Base-by-base conservation (phyloP, 2,329 filamentous ascomycete species). In the Exophiala spinifera region DNA sequence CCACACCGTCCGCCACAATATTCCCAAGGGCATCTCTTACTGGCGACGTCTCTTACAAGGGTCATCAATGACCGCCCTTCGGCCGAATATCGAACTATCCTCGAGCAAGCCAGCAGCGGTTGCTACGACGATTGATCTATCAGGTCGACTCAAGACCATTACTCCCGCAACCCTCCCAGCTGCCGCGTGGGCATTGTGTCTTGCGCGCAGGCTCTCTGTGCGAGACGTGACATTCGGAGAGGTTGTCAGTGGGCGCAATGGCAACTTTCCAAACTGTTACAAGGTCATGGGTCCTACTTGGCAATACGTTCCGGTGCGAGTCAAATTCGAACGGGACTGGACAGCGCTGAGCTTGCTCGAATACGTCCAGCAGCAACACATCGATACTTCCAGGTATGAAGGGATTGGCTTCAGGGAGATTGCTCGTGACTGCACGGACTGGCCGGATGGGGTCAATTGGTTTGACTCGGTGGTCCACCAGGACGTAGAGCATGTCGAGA, bases 131-230 rank as follows among this genome's bases (percentile, higher is more conserved):
- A 40, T 56, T 23, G 65, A 79, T 66, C 73, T 82, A 64, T 67
- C 77, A 55, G 61, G 74, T 0, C 74, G 79, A 1, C 71, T 74
- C 11, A 75, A 73, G 46, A 80, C 83, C 55, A 77, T 85, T 53
- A 87, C 84, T 1, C 74, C 81, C 10, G 83, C 84, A 1, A 86
- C 82, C 0, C 72, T 87, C 0, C 83, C 84, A n/a, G 85, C 84
- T 0, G 83, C 84, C 1, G 83, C 83, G 0, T 88, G 84, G 84
- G 81, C 83, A 0, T 67, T 86, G 6, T 80, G 79, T 15, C 77
- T 87, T 1, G 79, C 84, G 1, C 79, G 77, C 3, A 76, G 80
- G 10, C 74, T 80, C 0, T 66, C 67, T 1, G 67, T 72, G 14
- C 72, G 72, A 1, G 84, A 87, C 63, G 79, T 87, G 34, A 76